Conservation (phyloP, 129 eudicot species). For the Ambrosia trifida region DNA sequence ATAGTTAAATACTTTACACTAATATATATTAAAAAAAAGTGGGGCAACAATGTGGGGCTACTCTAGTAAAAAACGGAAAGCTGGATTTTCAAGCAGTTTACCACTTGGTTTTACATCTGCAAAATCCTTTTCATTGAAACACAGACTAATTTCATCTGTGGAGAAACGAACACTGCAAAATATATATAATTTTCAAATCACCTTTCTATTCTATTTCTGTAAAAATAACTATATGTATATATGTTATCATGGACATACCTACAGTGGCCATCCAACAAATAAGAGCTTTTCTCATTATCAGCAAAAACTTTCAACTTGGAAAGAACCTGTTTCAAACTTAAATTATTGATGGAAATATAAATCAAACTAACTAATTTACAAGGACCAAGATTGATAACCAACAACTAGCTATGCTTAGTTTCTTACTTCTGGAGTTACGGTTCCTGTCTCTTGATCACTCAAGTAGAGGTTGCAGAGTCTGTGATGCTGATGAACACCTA, state of each 20-base stretch:
- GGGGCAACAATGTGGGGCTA: constrained; percentile 20
- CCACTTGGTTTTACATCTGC: constrained; percentile 55
- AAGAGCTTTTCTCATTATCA: constrained; percentile 48
- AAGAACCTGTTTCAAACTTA: constrained; percentile 50
- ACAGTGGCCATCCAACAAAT: constrained; percentile 58
- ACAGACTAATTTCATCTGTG: constrained; percentile 50
- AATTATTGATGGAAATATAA: constrained; percentile 28
- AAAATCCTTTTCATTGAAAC: constrained; percentile 53
- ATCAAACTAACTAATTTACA: neutral
- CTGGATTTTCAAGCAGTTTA: constrained; percentile 61
- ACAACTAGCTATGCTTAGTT: neutral
- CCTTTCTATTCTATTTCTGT: neutral
- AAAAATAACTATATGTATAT: neutral
- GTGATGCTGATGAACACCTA: constrained; percentile 81
- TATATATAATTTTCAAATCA: constrained; percentile 7
- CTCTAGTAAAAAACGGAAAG: constrained; percentile 57
- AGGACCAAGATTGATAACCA: neutral
- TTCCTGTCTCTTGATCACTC: constrained; percentile 53
- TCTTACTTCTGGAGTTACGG: constrained; percentile 65
- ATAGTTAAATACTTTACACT: constrained; percentile 6
- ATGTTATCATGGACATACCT: constrained; percentile 38
- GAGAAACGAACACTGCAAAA: constrained; percentile 71
- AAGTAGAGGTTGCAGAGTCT: constrained; percentile 72
- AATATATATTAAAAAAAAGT: neutral
- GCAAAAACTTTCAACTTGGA: constrained; percentile 46